Base-by-base conservation (phyloP, 352 stramenopile genomes). In the Globisporangium takayamanum region DNA sequence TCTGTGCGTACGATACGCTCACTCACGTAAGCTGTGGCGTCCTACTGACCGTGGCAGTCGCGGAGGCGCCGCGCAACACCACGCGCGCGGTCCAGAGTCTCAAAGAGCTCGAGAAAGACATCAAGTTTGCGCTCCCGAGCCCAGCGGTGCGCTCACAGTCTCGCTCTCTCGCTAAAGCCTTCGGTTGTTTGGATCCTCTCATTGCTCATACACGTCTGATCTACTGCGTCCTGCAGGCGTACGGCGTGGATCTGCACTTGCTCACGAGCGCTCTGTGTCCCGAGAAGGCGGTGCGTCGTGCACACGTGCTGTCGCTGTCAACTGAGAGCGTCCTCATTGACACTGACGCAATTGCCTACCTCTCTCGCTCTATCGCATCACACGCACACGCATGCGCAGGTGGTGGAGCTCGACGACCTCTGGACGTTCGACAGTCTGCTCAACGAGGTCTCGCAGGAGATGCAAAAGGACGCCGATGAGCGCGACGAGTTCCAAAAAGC, bases 391-490 rank as follows among this genome's bases (percentile, higher is more conserved):
- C 53, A 11, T 5, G 3, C 10, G 50, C 58, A 92, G 82, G 75
- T 92, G 3, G 54, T 61, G 5, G 83, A 92, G 51, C 56, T 76
- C 12, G 83, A 92, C 63, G 80, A 90, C 25, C 48, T 65, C 22
- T 92, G 83, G 83, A 78, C 80, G 48, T 92, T 89, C 55, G 80
- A 90, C 59, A 83, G 68, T 50, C 60, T 90, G 25, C 68, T 92
- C 8, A 89, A 89, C 62, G 80, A 92, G 41, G 80, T 92, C 45
- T 86, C 81, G 7, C 80, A 89, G 33, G 79, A 92, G 48, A 80
- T 92, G 55, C 79, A 92, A 53, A 87, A 82, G 58, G 81, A 89
- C 53, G 33, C 87, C 49, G 81, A 92, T 62, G 79, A 92, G 46
- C 87, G 87, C 50, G 81, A 92, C 42, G 80, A 91, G 39, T 71